Conservation (phyloP, 305 asterid species). For the Lippia alba region DNA sequence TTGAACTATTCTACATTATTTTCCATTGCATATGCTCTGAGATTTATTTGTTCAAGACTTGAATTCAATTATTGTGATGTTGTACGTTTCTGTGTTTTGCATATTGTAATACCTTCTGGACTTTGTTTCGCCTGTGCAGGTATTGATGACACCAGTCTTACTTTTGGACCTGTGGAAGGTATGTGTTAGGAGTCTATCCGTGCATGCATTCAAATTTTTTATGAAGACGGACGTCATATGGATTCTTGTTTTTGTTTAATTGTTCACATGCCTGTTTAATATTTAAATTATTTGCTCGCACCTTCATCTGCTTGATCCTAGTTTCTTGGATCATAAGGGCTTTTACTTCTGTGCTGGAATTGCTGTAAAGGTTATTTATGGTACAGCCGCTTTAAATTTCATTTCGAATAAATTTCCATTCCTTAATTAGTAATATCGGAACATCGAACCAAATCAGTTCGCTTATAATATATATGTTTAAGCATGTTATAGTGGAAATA, state of each 20-base stretch:
- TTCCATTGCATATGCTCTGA: neutral
- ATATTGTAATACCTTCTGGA: constrained; percentile 28
- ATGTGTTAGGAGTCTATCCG: neutral
- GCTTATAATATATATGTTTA: constrained; percentile 1
- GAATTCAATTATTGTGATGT: constrained; percentile 6
- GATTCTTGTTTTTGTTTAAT: no score
- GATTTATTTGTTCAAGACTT: neutral
- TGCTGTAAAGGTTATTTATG: no score
- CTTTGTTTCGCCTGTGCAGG: constrained; percentile 51
- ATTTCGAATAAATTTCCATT: neutral
- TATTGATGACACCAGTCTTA: constrained; percentile 71
- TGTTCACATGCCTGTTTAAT: no score
- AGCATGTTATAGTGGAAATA: neutral
- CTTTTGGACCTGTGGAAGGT: constrained; percentile 92
- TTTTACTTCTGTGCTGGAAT: no score
- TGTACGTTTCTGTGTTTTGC: neutral
- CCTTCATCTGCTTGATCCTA: no score
- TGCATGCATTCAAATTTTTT: no score
- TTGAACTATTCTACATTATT: neutral
- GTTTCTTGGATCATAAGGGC: no score
- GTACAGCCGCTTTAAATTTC: no score
- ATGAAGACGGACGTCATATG: no score
- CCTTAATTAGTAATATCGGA: neutral
- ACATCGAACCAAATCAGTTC: neutral
- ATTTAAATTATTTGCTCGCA: no score